Evolutionary conservation across 371 early-diverging fungal genomes (phyloP).

Genomic region (Mortierella sp.): DNA sequence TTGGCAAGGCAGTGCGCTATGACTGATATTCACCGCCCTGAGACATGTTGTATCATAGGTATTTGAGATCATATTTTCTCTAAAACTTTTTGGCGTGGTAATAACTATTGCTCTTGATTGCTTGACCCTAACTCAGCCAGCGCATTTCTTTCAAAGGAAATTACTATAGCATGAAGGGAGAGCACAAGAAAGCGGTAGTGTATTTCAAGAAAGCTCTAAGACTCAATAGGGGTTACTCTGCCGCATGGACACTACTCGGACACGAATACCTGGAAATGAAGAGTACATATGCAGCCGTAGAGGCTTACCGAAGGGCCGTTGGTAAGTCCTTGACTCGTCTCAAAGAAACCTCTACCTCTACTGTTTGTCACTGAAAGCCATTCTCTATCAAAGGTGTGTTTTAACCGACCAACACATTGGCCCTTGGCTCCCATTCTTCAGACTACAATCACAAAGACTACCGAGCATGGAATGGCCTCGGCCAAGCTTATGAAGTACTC

Average conservation of each 20-base stretch:
- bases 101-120: background rate
- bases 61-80: constrained; percentile 23
- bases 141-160: constrained; percentile 68
- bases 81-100: background rate
- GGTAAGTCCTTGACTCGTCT: constrained; percentile 54
- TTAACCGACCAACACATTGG: background rate
- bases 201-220: constrained; percentile 88
- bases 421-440: constrained; percentile 30
- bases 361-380: background rate
- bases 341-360: background rate
- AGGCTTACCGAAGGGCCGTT: constrained; percentile 87
- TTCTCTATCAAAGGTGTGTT: background rate
- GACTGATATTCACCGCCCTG: constrained; percentile 86
- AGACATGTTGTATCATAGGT: constrained; percentile 90
- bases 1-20: constrained; percentile 82
- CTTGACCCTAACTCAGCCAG: background rate
- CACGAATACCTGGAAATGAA: constrained; percentile 96
- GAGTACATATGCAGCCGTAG: constrained; percentile 88
- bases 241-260: constrained; percentile 94
- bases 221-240: constrained; percentile 78
- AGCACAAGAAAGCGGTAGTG: constrained; percentile 87
- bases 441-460: constrained; percentile 88
- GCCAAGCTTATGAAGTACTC: constrained; percentile 90
- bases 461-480: constrained; percentile 94
- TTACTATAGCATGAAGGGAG: constrained; percentile 83